Evolutionary conservation across 345 rosid species (phyloP), one percentile per base, ranked within the genome.

Genomic region (Firmiana major): DNA sequence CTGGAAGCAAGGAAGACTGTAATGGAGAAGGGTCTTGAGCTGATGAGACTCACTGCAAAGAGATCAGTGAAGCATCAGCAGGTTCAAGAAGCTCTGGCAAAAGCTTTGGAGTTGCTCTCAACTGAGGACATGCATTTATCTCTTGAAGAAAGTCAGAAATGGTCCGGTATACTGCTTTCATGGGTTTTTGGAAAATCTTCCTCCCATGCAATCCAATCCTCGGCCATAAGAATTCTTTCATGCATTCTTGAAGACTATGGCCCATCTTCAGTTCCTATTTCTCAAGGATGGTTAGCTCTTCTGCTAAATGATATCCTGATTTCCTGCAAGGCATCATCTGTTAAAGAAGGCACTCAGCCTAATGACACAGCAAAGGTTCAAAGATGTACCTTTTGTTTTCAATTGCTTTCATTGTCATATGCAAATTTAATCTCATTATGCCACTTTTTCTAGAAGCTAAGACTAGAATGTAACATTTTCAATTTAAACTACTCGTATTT

Each of bases 211-310:
- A 84, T 88, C 38, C 87, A 86, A 28, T 88, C 91, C 76, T 93
- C 99, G 38, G 97, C 94, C 36, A 86, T 83, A 79, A 89, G 83
- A 83, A 89, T 93, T 71, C 97, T 96, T 79, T 87, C 99, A 49
- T 80, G 87, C 84, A 87, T 93, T 81, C 92, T 96, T 79, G 97
- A 92, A 80, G 89, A 85, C 68, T 83, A 93, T 48, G 98, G 94
- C 38, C 92, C 98, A 67, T 87, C 71, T 73, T 86, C 97, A 71
- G 67, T 93, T 59, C 92, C 92, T 24, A 85, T 96, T 85, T 96
- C 99, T 77, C 99, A 93, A 83, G 98, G 94, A 82, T 96, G 99
- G 98, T 84, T 96, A 80, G 89, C 97, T 79, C 81, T 91, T 80
- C 69, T 93, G 76, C 84, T 96, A 71, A 83, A 84, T 76, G 97